Evolutionary conservation across 176 grass and related monocot species (phyloP), one percentile per base, ranked within the genome.

Genomic region (Avena insularis): DNA sequence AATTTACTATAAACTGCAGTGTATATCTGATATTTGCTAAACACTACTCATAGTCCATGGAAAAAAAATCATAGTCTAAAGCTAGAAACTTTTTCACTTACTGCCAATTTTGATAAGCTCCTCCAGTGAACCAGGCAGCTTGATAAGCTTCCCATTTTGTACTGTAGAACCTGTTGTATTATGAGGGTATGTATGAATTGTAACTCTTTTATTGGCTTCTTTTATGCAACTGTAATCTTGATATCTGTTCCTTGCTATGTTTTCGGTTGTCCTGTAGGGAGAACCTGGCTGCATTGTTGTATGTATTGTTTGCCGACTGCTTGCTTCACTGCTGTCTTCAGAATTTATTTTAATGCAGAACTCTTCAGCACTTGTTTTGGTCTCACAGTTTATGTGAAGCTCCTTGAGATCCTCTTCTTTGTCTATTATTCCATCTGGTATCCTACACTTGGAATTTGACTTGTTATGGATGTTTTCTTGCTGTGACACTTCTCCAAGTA

Each of bases 111-210:
- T 56, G 31, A 99, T 81, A 75, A 99, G 87, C 51, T 99, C 94
- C 67, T 94, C 94, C 38, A 99, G 49, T 73, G 92, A 90, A 85
- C 77, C 71, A 83, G 97, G 97, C 43, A 96, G 87, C 83, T 76
- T 91, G 86, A 99, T 93, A 54, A 99, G 90, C 75, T 96, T 99
- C 83, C 89, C 94, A 49, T 87, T 88, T 51, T 91, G 87, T 78
- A 53, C 85, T 38, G 57, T 79, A 51, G 80, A 79, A 90, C 21
- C 71, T 76, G 38, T 47, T 63, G 82, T 68, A 53, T 79, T 83
- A 75, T 62, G 74, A 74, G 69, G 61, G 82, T 56, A 63, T 78
- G 79, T 61, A 36, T 94, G 89, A 86, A 99, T 81, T 35, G 87
- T 93, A 79, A 96, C 92, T 87, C 97, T 96, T 91, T 87, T 94